phyloP scores from a whole-genome alignment of 768 basidiomycete species.

The Dacryopinax primogenitus region DNA sequence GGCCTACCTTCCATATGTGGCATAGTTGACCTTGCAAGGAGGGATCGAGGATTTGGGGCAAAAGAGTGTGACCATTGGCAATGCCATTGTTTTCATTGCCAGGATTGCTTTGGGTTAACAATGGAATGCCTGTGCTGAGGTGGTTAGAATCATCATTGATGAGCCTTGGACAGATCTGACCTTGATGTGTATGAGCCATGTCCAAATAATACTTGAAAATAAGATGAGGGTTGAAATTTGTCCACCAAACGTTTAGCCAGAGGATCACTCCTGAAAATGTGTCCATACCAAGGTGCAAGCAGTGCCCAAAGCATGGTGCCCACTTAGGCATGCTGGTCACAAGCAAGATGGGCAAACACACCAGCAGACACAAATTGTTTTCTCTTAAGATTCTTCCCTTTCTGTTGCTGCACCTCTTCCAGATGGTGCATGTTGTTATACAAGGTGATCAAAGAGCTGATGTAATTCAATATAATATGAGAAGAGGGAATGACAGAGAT shows the following conservation, averaged over 20 bases:
- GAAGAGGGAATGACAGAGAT: too few species aligned
- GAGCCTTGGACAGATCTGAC: slow-evolving; percentile 25
- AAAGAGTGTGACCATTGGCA: not conserved
- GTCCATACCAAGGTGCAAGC: slow-evolving; percentile 23
- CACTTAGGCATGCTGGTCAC: slow-evolving; percentile 41
- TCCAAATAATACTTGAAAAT: not conserved
- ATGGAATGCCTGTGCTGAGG: not conserved
- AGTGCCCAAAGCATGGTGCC: slow-evolving; percentile 30
- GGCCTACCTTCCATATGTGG: not conserved
- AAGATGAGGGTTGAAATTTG: not conserved
- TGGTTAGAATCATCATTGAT: slow-evolving; percentile 21
- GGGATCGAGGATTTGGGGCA: not conserved
- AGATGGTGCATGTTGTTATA: not conserved
- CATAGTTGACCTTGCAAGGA: not conserved
- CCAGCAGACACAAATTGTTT: slow-evolving; percentile 32
- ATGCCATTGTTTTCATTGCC: not conserved
- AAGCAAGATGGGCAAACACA: slow-evolving; percentile 28
- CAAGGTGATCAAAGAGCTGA: not conserved
- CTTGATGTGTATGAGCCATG: slow-evolving; percentile 15
- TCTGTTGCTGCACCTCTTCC: slow-evolving; percentile 16
- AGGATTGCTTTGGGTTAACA: not conserved
- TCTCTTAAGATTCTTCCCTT: slow-evolving; percentile 21
- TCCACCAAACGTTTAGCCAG: not conserved
- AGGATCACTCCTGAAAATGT: not conserved
- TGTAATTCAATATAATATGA: not conserved